Evolutionary conservation across 2,329 filamentous ascomycete genomes (phyloP), one percentile per base, ranked within the genome.

Genomic region (Colletotrichum higginsianum): DNA sequence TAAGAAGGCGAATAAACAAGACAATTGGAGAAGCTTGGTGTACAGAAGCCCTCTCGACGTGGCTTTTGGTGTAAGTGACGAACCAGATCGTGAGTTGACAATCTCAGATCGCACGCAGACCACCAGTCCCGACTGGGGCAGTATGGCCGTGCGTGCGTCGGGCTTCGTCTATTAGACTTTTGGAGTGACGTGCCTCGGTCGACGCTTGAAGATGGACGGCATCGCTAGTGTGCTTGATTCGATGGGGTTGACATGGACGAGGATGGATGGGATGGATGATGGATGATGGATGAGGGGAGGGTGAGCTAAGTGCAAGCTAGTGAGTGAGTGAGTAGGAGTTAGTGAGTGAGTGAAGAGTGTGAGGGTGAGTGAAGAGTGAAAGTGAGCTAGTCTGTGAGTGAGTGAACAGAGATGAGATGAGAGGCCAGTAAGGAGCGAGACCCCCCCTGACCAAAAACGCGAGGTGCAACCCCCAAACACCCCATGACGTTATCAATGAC

Each of bases 401-500:
- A 55, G 30, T 18, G 46, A 49, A 3, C 12, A 3, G 30, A 21
- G 40, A 58, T 50, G 47, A 50, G 49, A 26, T 8, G 26, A 35
- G 16, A 38, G 23, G 46, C 18, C 8, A 49, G 55, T 57, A n/a
- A 44, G 13, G 7, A 13, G 55, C 40, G 55, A 57, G 55, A 40
- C 23, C 13, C 35, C 23, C 40, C 42, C 26, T 4, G 23, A 42
- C 61, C 7, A 38, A 60, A 66, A 66, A 23, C 30, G 15, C 9
- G 55, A 50, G 63, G 50, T 55, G 53, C 63, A 11, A 35, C 40
- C 21, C 40, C 42, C 30, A 30, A n/a, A 38, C 35, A 15, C 21
- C 16, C 42, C 26, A 71, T 74, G 73, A 74, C 73, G 73, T 73
- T 55, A 63, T 72, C 50, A 47, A 67, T 74, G 73, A 74, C 73